These are phyloP conservation scores for Starmerella potacharoeniae DNA, from an alignment of 805 yeast genomes.

Conservation along the genomic window DNA sequence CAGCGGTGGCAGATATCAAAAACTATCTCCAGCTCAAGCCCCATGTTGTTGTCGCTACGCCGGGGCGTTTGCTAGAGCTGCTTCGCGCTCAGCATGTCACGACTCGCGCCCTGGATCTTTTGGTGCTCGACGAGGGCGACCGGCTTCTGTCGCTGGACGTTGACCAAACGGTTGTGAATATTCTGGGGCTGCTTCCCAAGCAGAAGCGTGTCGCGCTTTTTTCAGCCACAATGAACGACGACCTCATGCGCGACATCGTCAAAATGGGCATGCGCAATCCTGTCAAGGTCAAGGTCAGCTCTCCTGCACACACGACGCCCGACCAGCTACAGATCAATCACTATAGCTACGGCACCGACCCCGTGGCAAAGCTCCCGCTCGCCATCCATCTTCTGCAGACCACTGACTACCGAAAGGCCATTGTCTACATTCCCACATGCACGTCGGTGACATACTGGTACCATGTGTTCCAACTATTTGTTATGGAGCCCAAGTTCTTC, in stretches of 20 bases:
- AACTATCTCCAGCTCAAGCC: slow-evolving; percentile 45
- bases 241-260: slow-evolving; percentile 68
- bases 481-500: slow-evolving; percentile 33
- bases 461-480: slow-evolving; percentile 14
- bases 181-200: slow-evolving; percentile 63
- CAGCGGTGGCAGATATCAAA: slow-evolving; percentile 55
- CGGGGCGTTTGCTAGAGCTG: slow-evolving; percentile 78
- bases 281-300: slow-evolving; percentile 66
- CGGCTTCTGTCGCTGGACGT: slow-evolving; percentile 71
- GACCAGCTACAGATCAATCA: slow-evolving; percentile 44
- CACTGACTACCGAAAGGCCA: slow-evolving; percentile 60
- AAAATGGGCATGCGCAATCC: slow-evolving; percentile 91
- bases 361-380: slow-evolving; percentile 49
- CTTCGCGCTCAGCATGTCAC: slow-evolving; percentile 45
- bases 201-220: slow-evolving; percentile 90
- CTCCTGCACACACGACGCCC: slow-evolving; percentile 35
- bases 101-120: slow-evolving; percentile 53
- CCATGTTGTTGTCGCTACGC: slow-evolving; percentile 78
- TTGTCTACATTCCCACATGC: slow-evolving; percentile 90
- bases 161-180: slow-evolving; percentile 52
- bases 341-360: slow-evolving; percentile 41
- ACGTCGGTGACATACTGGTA: slow-evolving; percentile 62
- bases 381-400: slow-evolving; percentile 44
- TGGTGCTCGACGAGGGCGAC: slow-evolving; percentile 89
- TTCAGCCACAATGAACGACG: slow-evolving; percentile 73